Conservation (phyloP, 2,329 filamentous ascomycete genomes). For the Ophiosphaerella korrae region DNA sequence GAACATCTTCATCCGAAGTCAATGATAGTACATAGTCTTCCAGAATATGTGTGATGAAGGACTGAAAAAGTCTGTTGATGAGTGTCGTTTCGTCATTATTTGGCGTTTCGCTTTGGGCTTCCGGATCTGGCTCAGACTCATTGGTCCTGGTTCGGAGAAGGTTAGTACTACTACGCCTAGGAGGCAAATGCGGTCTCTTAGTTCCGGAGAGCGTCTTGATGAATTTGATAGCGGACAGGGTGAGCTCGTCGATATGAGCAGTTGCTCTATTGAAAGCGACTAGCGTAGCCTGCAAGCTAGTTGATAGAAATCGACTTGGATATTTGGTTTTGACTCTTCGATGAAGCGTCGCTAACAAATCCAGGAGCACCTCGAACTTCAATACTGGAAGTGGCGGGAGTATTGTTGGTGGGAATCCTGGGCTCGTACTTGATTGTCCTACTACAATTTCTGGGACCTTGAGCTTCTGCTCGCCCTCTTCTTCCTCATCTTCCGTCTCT, state of each 20-base stretch:
- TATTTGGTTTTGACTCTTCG: slow-evolving; percentile 76
- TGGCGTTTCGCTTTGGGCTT: slow-evolving; percentile 54
- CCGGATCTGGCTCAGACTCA: slow-evolving; percentile 58
- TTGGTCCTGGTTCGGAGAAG: slow-evolving; percentile 46
- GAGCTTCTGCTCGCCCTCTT: slow-evolving; percentile 12
- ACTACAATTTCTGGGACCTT: slow-evolving; percentile 30
- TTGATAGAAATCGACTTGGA: slow-evolving; percentile 78
- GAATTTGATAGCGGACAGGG: slow-evolving; percentile 71
- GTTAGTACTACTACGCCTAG: slow-evolving; percentile 60
- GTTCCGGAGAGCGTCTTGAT: slow-evolving; percentile 71
- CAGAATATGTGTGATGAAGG: slow-evolving; percentile 77
- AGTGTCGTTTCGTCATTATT: slow-evolving; percentile 63
- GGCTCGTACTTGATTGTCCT: slow-evolving; percentile 40
- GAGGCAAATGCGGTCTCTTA: slow-evolving; percentile 68
- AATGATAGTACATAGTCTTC: slow-evolving; percentile 72
- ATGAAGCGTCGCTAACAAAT: slow-evolving; percentile 75
- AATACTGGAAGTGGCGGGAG: slow-evolving; percentile 50
- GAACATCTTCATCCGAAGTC: slow-evolving; percentile 51
- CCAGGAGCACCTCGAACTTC: slow-evolving; percentile 72
- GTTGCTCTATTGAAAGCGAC: slow-evolving; percentile 66
- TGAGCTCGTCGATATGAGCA: slow-evolving; percentile 65
- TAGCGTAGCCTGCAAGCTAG: slow-evolving; percentile 74
- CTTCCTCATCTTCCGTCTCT: slow-evolving; percentile 58
- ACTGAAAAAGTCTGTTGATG: slow-evolving; percentile 69
- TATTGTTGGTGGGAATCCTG: slow-evolving; percentile 26